Evolutionary conservation across 2,329 filamentous ascomycete genomes (phyloP).

Genomic region (Annulohypoxylon truncatum): DNA sequence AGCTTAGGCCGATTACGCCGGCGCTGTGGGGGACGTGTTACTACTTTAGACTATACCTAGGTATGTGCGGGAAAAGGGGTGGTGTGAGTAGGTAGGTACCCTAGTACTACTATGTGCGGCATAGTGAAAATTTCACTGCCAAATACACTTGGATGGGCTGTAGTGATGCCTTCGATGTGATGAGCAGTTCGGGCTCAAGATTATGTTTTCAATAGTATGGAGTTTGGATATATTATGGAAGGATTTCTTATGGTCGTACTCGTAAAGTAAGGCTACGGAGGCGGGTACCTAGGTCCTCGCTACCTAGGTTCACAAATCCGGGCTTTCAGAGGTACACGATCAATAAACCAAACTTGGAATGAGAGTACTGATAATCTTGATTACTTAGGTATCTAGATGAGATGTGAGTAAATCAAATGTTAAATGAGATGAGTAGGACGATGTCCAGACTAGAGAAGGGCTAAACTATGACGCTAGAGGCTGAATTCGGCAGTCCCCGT

Average conservation of each 20-base stretch:
- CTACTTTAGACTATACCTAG: too few relatives aligned
- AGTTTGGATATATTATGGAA: neutral
- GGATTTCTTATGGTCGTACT: neutral
- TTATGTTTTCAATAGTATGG: neutral
- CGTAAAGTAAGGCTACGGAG: neutral
- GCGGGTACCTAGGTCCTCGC: neutral
- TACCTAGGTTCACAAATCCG: neutral
- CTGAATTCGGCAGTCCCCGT: slow-evolving; percentile 5
- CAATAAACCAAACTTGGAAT: neutral
- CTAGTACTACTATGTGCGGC: slow-evolving; percentile 46
- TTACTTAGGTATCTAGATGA: neutral
- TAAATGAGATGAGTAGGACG: neutral
- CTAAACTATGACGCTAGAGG: neutral
- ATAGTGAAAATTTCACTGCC: too few relatives aligned
- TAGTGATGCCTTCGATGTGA: neutral
- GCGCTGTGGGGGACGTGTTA: slow-evolving; percentile 53
- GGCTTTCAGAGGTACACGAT: neutral
- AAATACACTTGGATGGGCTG: too few relatives aligned
- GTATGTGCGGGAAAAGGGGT: too few relatives aligned
- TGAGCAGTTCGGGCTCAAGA: neutral
- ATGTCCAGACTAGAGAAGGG: slow-evolving; percentile 6
- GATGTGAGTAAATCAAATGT: neutral
- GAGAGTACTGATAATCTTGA: neutral
- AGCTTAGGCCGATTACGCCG: slow-evolving; percentile 64
- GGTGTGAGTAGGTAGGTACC: slow-evolving; percentile 43